Evolutionary conservation across 2,329 filamentous ascomycete species (phyloP), one percentile per base, ranked within the genome.

Genomic region (Sphaerulina musiva): DNA sequence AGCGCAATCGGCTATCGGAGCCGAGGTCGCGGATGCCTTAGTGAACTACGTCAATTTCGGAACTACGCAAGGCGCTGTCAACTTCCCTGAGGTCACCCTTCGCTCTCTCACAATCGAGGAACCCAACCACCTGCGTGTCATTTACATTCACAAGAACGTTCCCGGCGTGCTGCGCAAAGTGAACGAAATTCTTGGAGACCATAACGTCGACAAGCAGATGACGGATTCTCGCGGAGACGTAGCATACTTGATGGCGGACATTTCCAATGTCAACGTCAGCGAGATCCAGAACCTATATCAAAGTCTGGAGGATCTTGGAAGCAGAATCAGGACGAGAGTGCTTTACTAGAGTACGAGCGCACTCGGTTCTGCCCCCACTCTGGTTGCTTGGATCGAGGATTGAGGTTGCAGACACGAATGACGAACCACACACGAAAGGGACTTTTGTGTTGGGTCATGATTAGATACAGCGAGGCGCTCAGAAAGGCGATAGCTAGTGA

Each of bases 201-300:
- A 98, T 78, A 98, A 98, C 72, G 91, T 98, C 64, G 92, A 96
- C 76, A 97, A 97, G 79, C 93, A 98, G 75, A 97, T 95, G 77
- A 93, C 89, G 48, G 93, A 97, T 72, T 95, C 87, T 74, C 86
- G 86, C 76, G 92, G 90, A 63, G 92, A 97, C 70, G 85, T 88
- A 61, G 93, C 93, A 17, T 98, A 98, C 70, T 78, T 98, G 59
- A 96, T 98, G 91, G 93, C 93, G 6, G 93, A 98, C 75, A 87
- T 98, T 66, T 95, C 89, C 74, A 83, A 87, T 59, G 89, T 97
- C 64, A 83, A 86, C 66, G 80, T 82, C 48, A 78, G 78, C 40
- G 86, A 95, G 67, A 89, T 97, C 70, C 91, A 89, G 74, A 84
- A 89, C 57, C 83, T 98, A 51, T 89, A 86, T 62, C 86, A 92